Conservation (phyloP, 805 yeast species). For the Dipodascus geniculatus region DNA sequence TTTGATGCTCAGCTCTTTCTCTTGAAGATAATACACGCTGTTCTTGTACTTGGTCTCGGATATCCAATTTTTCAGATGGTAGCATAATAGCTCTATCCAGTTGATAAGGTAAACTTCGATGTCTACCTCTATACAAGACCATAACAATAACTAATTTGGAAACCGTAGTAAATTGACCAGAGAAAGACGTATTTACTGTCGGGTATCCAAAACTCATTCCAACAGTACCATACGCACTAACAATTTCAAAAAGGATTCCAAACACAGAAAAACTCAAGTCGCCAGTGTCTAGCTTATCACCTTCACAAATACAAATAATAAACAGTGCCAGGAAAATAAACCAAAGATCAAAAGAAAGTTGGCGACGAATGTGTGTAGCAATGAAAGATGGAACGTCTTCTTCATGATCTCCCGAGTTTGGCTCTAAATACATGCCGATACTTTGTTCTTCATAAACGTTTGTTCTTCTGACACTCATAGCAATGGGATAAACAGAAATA, state of each 20-base stretch:
- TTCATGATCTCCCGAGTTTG: slow-evolving; percentile 12
- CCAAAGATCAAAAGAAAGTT: slow-evolving; percentile 92
- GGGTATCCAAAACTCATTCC: slow-evolving; percentile 87
- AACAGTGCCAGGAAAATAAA: slow-evolving; percentile 78
- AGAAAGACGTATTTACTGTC: slow-evolving; percentile 50
- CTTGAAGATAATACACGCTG: neutral
- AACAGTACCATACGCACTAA: slow-evolving; percentile 94
- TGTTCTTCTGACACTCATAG: slow-evolving; percentile 91
- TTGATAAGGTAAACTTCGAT: slow-evolving; percentile 89
- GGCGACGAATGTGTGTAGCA: slow-evolving; percentile 81
- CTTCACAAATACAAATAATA: slow-evolving; percentile 79
- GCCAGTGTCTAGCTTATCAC: slow-evolving; percentile 40
- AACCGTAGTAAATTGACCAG: slow-evolving; percentile 55
- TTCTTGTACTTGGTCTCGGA: neutral
- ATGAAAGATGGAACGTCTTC: slow-evolving; percentile 42
- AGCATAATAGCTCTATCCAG: slow-evolving; percentile 89
- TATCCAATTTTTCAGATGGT: slow-evolving; percentile 38
- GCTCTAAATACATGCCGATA: slow-evolving; percentile 66
- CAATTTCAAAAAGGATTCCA: slow-evolving; percentile 70
- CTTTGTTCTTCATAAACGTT: slow-evolving; percentile 97
- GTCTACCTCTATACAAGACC: slow-evolving; percentile 89
- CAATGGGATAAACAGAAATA: slow-evolving; percentile 90
- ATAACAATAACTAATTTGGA: slow-evolving; percentile 80
- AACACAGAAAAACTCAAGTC: slow-evolving; percentile 52
- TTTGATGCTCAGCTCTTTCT: neutral